phyloP scores from a whole-genome alignment of 1,284 basidiomycete species.

The Trichosporon sp. region DNA sequence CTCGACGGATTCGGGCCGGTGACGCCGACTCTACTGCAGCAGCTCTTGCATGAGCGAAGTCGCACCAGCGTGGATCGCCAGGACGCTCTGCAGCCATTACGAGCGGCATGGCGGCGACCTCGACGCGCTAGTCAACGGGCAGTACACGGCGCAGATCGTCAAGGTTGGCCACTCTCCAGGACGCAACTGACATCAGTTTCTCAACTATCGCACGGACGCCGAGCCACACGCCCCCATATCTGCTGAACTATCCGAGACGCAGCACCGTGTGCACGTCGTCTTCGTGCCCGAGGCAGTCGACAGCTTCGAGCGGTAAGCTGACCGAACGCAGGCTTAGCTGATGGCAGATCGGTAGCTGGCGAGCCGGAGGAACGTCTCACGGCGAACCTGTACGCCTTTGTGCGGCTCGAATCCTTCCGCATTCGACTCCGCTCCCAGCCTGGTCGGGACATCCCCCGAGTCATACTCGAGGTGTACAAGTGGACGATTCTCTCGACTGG shows the following conservation, averaged over 20 bases:
- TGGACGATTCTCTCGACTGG: conserved; percentile 33
- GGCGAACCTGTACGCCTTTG: conserved; percentile 36
- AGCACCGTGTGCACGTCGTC: conserved; percentile 35
- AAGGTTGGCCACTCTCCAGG: conserved; percentile 27
- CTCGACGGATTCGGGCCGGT: background rate
- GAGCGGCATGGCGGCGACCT: conserved; percentile 40
- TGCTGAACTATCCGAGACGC: conserved; percentile 37
- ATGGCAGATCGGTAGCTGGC: conserved; percentile 31
- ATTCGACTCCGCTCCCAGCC: conserved; percentile 18
- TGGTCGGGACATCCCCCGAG: conserved; percentile 22
- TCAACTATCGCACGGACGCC: conserved; percentile 26
- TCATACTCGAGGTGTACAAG: conserved; percentile 36
- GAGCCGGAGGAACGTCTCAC: conserved; percentile 36
- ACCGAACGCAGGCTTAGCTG: background rate
- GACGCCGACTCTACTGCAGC: no score
- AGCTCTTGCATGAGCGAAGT: conserved; percentile 15
- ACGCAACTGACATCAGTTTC: conserved; percentile 31
- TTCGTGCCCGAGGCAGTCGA: conserved; percentile 41
- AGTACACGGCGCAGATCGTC: conserved; percentile 37
- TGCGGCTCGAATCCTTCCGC: conserved; percentile 34
- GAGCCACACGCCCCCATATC: conserved; percentile 28
- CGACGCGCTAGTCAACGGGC: conserved; percentile 20
- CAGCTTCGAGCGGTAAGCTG: conserved; percentile 40
- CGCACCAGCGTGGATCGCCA: conserved; percentile 37
- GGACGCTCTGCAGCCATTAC: conserved; percentile 38